Evolutionary conservation across 148 eudicot species (phyloP).

Genomic region (Nepenthes mirabilis): DNA sequence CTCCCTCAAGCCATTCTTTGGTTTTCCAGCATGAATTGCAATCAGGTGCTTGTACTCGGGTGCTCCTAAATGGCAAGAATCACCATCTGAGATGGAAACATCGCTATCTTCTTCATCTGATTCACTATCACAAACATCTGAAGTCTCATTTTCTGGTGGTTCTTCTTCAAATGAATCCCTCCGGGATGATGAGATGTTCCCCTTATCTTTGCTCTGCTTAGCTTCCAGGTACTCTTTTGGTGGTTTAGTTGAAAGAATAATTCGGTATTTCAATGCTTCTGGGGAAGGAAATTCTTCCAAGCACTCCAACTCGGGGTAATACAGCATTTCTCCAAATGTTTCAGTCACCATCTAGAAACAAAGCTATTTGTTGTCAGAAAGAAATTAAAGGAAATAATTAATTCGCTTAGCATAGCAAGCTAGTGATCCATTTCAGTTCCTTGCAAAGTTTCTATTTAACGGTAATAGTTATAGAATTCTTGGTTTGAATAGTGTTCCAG

Average conservation of each 20-base stretch:
- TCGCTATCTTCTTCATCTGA: conserved; percentile 31
- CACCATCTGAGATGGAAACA: neutral
- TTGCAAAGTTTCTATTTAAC: too few relatives aligned
- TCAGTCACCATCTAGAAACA: conserved; percentile 51
- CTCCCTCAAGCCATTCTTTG: conserved; percentile 45
- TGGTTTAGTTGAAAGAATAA: conserved; percentile 69
- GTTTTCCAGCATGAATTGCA: conserved; percentile 70
- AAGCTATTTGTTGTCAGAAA: conserved; percentile 1
- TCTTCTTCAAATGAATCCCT: conserved; percentile 44
- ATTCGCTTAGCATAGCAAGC: too few relatives aligned
- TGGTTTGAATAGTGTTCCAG: too few relatives aligned
- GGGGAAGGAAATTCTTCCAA: conserved; percentile 55
- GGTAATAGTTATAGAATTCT: too few relatives aligned
- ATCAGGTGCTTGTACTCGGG: conserved; percentile 58
- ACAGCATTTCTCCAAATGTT: conserved; percentile 51
- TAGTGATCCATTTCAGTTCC: too few relatives aligned
- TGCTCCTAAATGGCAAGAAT: conserved; percentile 17
- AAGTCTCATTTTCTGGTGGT: conserved; percentile 10
- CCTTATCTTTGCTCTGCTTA: conserved; percentile 31
- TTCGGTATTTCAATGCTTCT: conserved; percentile 40
- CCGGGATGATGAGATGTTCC: conserved; percentile 16
- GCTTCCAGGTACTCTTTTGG: conserved; percentile 68
- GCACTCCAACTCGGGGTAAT: conserved; percentile 27
- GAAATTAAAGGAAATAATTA: too few relatives aligned
- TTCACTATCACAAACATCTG: conserved; percentile 35